Base-by-base conservation (phyloP, 2,329 filamentous ascomycete genomes). In the Aspergillus novoparasiticus region DNA sequence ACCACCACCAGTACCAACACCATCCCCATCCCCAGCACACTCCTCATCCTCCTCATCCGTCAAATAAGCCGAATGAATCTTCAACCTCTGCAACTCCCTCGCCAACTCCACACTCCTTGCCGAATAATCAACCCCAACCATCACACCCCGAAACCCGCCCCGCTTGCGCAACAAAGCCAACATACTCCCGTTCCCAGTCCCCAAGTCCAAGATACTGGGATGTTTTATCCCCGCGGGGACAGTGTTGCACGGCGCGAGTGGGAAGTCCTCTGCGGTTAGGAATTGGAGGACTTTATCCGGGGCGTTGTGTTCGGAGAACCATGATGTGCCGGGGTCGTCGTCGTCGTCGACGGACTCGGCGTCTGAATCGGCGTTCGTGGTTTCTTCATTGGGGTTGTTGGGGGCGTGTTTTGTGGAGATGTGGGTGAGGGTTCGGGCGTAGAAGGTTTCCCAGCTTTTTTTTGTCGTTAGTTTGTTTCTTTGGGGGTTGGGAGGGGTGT, bases 291-390 rank as follows among this genome's bases (percentile, higher is more conserved):
- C 88, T 73, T 94, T 94, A 66, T 89, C 84, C 73, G 97, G 92
- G 65, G 95, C 95, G 73, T 90, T 88, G 36, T 93, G 91, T 80
- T 98, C 95, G 76, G 93, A 90, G 85, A 99, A 99, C 95, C 95
- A 99, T 71, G 95, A 89, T 34, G 93, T 96, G 69, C 94, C 94
- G 64, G 90, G 90, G 82, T 82, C 79, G 12, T 97, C 92, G 61
- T 86, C 79, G 11, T 91, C 87, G 79, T 96, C 88, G 66, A 86
- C 83, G 78, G 95, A 90, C 68, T 82, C 84, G 1, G 84, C 82
- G 82, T 96, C 14, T 53, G 39, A 64, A 60, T 32, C 46, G 26
- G 14, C 26, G 43, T 61, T 34, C 58, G 65, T 34, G 19, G 66
- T 51, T 59, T 48, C 48, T 19, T 6, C 60, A 36, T 41, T 65